phyloP scores from a whole-genome alignment of 306 rosid genomes.

The Benincasa hispida region DNA sequence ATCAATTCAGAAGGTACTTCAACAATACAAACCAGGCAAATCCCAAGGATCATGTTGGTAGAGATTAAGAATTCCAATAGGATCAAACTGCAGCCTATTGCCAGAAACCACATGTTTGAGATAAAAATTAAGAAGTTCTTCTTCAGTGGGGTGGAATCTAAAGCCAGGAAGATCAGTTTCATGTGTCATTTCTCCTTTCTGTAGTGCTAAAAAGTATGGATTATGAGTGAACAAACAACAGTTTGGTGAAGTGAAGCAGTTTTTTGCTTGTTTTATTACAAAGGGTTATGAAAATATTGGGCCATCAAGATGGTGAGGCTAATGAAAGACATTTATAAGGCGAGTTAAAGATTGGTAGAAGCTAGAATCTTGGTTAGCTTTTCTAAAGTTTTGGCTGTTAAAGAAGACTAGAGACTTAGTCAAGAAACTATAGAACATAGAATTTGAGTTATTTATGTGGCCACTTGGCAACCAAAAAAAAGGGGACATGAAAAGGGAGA shows the following conservation, averaged over 20 bases:
- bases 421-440: not conserved
- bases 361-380: not conserved
- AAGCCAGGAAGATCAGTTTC: constrained; percentile 76
- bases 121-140: constrained; percentile 82
- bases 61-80: constrained; percentile 71
- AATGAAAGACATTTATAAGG: not conserved
- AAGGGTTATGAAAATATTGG: not conserved
- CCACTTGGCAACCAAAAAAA: not conserved
- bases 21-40: constrained; percentile 49
- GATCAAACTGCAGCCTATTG: constrained; percentile 43
- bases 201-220: not conserved
- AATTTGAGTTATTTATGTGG: not conserved
- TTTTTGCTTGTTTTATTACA: not conserved
- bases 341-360: not conserved
- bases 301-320: not conserved
- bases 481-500: not conserved
- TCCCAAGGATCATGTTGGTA: constrained; percentile 81
- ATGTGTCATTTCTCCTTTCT: constrained; percentile 16
- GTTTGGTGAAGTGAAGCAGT: not conserved
- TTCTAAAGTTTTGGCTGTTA: not conserved
- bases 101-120: constrained; percentile 61
- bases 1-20: not conserved
- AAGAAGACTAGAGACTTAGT: constrained; percentile 20
- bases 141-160: constrained; percentile 90
- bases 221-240: not conserved